Conservation (phyloP, 148 eudicot species). For the Rhododendron mucronatum region DNA sequence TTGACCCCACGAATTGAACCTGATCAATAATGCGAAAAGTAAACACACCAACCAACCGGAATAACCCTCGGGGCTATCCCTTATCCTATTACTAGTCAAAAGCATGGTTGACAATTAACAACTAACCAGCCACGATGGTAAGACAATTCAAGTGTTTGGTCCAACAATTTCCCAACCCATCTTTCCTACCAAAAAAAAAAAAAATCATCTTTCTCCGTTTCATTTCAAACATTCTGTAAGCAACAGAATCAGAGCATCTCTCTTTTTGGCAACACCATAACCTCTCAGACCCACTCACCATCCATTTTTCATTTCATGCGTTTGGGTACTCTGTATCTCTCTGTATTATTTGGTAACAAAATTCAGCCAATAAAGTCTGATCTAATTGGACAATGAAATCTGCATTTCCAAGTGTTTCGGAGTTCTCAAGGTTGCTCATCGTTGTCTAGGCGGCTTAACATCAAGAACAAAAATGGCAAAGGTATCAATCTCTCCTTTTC, state of each 20-base stretch:
- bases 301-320: not conserved
- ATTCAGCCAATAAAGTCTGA: not conserved
- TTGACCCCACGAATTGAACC: too few relatives aligned
- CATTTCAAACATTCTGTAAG: not conserved
- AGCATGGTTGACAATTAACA: not conserved
- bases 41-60: not conserved
- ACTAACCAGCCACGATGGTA: not conserved
- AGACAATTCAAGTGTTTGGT: not conserved
- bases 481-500: not conserved
- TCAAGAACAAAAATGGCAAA: not conserved
- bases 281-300: not conserved
- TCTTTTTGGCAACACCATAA: constrained; percentile 5
- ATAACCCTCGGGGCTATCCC: not conserved
- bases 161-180: not conserved
- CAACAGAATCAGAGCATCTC: not conserved
- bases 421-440: not conserved
- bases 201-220: not conserved
- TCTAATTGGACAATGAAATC: not conserved
- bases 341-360: not conserved
- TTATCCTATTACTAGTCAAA: not conserved
- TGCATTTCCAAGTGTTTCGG: not conserved
- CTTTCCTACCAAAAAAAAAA: not conserved
- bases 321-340: not conserved
- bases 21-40: too few relatives aligned
- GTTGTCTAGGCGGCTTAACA: not conserved